Evolutionary conservation across 805 yeast species (phyloP).

Genomic region (Metschnikowia colocasiae): DNA sequence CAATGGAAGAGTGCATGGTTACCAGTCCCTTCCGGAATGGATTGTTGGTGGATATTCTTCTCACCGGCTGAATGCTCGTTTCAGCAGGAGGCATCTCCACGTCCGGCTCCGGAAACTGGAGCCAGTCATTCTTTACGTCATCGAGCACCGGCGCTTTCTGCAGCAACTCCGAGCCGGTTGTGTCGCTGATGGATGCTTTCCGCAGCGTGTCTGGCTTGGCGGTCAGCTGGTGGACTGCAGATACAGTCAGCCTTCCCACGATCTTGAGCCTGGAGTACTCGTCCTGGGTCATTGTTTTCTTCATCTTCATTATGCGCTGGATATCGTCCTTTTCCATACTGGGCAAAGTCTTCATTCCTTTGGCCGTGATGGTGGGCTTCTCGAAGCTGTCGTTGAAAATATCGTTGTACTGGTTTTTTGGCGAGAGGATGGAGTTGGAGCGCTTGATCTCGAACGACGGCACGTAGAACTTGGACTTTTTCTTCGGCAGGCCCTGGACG

Average conservation of each 20-base stretch:
- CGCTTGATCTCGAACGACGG: constrained; percentile 43
- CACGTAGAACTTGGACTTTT: constrained; percentile 33
- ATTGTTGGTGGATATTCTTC: background rate
- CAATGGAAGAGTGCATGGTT: too few relatives aligned
- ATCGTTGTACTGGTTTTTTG: constrained; percentile 38
- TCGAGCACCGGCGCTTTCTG: background rate
- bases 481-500: background rate
- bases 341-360: constrained; percentile 47
- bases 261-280: constrained; percentile 37
- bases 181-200: constrained; percentile 16
- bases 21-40: constrained; percentile 1
- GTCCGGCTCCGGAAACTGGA: background rate
- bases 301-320: constrained; percentile 32
- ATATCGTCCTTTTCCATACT: constrained; percentile 48
- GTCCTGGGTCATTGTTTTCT: constrained; percentile 37
- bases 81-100: background rate
- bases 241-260: constrained; percentile 19
- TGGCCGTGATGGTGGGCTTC: constrained; percentile 38
- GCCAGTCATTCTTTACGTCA: background rate
- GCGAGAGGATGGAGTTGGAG: constrained; percentile 32
- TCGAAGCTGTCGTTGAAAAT: constrained; percentile 29
- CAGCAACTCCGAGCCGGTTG: constrained; percentile 8
- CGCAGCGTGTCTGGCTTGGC: constrained; percentile 12
- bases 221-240: constrained; percentile 18
- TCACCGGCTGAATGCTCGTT: background rate